Percentiles rank a stretch among this genome's conserved stretches.
phyloP scores from a whole-genome alignment of 1,139 yeast species.

The Yamadazyma dushanensis region DNA sequence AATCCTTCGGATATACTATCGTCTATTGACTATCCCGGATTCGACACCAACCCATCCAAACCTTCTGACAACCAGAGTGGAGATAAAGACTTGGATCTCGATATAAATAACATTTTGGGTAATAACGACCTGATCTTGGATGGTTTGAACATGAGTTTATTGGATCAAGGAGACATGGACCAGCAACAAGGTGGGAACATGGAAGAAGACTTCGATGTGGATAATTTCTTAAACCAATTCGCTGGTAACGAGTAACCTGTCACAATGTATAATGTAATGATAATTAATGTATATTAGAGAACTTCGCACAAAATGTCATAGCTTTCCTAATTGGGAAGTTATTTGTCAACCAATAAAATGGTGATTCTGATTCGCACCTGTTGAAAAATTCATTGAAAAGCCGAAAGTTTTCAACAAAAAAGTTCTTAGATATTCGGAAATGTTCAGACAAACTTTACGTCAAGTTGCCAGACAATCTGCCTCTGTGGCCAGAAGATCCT shows the following conservation, averaged over 20 bases:
- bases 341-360: constrained; percentile 15
- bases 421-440: constrained; percentile 25
- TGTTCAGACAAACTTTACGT: constrained; percentile 73
- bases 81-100: constrained; percentile 30
- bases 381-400: constrained; percentile 11
- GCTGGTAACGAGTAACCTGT: constrained; percentile 30
- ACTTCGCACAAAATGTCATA: not conserved
- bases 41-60: not conserved
- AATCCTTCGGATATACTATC: constrained; percentile 43
- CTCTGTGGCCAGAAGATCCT: constrained; percentile 70
- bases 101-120: constrained; percentile 43
- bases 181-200: constrained; percentile 17
- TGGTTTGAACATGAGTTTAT: constrained; percentile 44
- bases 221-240: constrained; percentile 47
- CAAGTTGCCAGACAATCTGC: constrained; percentile 66
- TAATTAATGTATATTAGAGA: constrained; percentile 1
- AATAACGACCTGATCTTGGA: constrained; percentile 46
- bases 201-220: constrained; percentile 47
- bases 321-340: constrained; percentile 31
- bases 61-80: constrained; percentile 7
- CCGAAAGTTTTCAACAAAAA: constrained; percentile 15
- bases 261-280: constrained; percentile 1
- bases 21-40: constrained; percentile 28
- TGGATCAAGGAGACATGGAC: constrained; percentile 26
- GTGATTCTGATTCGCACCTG: constrained; percentile 6